Evolutionary conservation across 768 basidiomycete species (phyloP).

Genomic region (Psilocybe subaeruginosa): DNA sequence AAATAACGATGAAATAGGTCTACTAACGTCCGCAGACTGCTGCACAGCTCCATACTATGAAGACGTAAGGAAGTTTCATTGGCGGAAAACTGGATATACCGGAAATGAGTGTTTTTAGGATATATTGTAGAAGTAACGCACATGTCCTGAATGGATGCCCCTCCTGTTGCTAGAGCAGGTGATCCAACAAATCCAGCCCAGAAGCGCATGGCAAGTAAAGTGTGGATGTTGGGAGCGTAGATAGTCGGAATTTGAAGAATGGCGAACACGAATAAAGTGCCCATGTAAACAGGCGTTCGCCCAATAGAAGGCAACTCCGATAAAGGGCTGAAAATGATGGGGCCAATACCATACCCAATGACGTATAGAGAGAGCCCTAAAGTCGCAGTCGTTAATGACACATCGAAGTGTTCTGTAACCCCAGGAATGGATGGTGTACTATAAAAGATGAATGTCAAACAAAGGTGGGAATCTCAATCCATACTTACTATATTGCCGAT

Average conservation of each 20-base stretch:
- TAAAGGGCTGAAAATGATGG: background rate
- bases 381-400: background rate
- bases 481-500: slow-evolving; percentile 4
- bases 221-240: slow-evolving; percentile 4
- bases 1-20: background rate
- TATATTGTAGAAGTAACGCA: background rate
- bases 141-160: slow-evolving; percentile 7
- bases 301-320: slow-evolving; percentile 5
- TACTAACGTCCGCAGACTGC: slow-evolving; percentile 6
- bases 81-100: background rate
- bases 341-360: slow-evolving; percentile 5
- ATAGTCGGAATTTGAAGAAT: slow-evolving; percentile 7
- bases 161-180: background rate
- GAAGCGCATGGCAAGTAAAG: slow-evolving; percentile 6
- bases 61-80: slow-evolving; percentile 1
- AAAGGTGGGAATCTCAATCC: background rate
- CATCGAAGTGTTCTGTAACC: slow-evolving; percentile 1
- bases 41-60: slow-evolving; percentile 4
- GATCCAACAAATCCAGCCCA: slow-evolving; percentile 5
- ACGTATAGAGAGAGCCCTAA: slow-evolving; percentile 7
- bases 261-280: slow-evolving; percentile 1
- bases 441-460: background rate
- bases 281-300: slow-evolving; percentile 5
- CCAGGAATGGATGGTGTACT: slow-evolving; percentile 8
- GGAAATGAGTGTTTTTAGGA: too few relatives aligned